Evolutionary conservation across 345 rosid genomes (phyloP).

Genomic region (Balakata baccata): DNA sequence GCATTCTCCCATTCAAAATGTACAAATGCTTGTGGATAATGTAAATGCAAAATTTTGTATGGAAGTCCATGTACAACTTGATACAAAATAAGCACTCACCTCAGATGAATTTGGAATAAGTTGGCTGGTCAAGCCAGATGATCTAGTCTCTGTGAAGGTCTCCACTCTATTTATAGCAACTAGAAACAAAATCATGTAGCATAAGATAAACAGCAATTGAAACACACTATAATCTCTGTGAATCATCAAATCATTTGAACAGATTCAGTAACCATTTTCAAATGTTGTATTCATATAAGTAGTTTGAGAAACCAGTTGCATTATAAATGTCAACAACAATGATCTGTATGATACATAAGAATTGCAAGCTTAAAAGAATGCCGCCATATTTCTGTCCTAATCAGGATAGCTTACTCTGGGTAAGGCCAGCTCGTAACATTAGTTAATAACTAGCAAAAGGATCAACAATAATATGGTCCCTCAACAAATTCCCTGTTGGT

Average conservation of each 20-base stretch:
- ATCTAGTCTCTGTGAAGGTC: conserved; percentile 35
- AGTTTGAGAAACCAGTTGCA: not conserved
- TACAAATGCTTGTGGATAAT: no score
- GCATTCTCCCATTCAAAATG: no score
- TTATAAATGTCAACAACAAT: not conserved
- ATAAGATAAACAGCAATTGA: not conserved
- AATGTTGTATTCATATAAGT: not conserved
- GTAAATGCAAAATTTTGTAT: no score
- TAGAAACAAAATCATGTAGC: conserved; percentile 8
- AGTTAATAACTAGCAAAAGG: not conserved
- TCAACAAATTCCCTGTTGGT: not conserved
- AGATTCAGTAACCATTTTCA: not conserved
- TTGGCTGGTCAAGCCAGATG: conserved; percentile 41
- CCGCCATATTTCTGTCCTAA: not conserved
- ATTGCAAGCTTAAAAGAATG: not conserved
- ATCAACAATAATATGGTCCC: not conserved
- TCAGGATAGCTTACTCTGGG: not conserved
- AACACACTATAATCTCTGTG: not conserved
- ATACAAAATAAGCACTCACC: conserved; percentile 30
- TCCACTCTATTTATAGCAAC: conserved; percentile 30
- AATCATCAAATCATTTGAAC: not conserved
- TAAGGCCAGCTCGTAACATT: not conserved
- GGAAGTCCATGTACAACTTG: no score
- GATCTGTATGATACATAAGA: not conserved
- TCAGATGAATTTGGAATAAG: conserved; percentile 55